These are phyloP conservation scores for Ministeria vibrans DNA, from an alignment of 78 protist genomes.

Conservation along the genomic window DNA sequence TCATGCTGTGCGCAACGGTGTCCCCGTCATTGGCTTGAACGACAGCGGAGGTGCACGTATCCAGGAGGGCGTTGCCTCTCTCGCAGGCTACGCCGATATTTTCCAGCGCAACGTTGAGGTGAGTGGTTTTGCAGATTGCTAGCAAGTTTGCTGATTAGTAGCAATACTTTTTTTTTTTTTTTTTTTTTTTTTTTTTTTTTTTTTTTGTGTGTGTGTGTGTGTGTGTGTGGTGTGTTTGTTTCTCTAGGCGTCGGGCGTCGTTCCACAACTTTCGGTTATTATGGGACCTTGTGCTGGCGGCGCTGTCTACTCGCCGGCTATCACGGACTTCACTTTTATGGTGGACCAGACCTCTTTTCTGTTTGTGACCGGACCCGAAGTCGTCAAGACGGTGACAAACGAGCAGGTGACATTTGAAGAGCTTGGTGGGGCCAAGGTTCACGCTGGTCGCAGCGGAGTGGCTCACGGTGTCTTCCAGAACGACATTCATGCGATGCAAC, in stretches of 20 bases:
- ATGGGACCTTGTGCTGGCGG: conserved; percentile 97
- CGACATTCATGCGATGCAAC: conserved; percentile 80
- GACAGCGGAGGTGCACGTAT: conserved; percentile 94
- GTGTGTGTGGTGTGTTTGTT: no score
- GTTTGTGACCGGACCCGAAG: conserved; percentile 98
- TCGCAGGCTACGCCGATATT: conserved; percentile 92
- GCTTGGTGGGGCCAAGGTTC: conserved; percentile 91
- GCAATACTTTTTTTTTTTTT: no score
- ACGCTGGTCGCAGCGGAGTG: conserved; percentile 78
- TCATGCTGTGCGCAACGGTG: conserved; percentile 88
- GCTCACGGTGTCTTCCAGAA: conserved; percentile 80
- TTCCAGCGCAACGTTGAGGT: conserved; percentile 77
- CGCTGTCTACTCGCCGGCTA: conserved; percentile 95
- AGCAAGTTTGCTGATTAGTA: no score
- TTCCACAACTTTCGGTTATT: conserved; percentile 89
- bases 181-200: no score
- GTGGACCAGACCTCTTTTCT: conserved; percentile 81
- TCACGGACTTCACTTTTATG: conserved; percentile 95
- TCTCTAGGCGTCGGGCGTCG: conserved; percentile 93
- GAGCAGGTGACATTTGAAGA: conserved; percentile 85
- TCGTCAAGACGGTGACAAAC: conserved; percentile 78
- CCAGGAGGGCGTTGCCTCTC: conserved; percentile 91
- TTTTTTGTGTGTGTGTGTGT: no score
- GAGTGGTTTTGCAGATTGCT: no score
- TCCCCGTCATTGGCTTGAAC: conserved; percentile 95